Evolutionary conservation across 768 basidiomycete species (phyloP).

Genomic region (Russula abietina): DNA sequence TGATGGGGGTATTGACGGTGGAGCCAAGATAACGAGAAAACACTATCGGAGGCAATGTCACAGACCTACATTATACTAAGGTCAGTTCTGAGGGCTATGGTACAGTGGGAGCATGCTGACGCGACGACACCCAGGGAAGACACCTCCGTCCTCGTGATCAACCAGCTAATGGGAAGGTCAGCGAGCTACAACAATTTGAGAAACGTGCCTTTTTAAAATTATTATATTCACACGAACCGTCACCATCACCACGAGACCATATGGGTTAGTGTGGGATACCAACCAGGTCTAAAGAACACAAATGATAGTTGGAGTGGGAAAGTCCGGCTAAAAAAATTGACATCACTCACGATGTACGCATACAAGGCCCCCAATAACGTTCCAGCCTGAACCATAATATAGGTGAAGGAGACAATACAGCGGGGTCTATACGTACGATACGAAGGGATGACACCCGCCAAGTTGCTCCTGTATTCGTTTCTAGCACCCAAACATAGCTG

Average conservation of each 20-base stretch:
- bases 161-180: constrained; percentile 43
- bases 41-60: constrained; percentile 41
- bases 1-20: background rate
- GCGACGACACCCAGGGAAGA: constrained; percentile 41
- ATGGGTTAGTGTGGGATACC: constrained; percentile 39
- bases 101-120: constrained; percentile 29
- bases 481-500: constrained; percentile 46
- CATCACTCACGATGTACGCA: constrained; percentile 33
- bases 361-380: constrained; percentile 32
- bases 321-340: background rate
- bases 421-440: constrained; percentile 31
- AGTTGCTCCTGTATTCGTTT: constrained; percentile 48
- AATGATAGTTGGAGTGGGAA: background rate
- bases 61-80: constrained; percentile 29
- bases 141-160: constrained; percentile 37
- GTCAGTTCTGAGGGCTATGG: background rate
- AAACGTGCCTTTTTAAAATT: background rate
- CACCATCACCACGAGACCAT: constrained; percentile 37
- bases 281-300: constrained; percentile 32
- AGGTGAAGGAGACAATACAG: background rate
- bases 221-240: constrained; percentile 30
- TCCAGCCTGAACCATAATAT: constrained; percentile 27
- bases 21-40: constrained; percentile 31
- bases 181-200: constrained; percentile 31
- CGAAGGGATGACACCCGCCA: constrained; percentile 44